Conservation (phyloP, 352 stramenopile species). For the Globisporangium cylindrosporum region DNA sequence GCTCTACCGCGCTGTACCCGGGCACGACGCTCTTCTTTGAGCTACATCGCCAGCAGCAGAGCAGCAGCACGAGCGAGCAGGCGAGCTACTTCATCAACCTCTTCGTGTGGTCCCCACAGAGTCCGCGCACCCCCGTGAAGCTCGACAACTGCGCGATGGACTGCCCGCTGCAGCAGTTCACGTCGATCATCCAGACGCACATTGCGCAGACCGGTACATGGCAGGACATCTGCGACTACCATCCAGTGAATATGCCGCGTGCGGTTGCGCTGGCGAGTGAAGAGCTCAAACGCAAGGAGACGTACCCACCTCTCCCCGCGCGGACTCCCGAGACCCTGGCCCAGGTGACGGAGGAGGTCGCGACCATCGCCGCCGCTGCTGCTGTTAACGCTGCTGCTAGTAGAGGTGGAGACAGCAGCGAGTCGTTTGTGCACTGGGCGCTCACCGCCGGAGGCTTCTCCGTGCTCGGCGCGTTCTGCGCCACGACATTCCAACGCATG, state of each 20-base stretch:
- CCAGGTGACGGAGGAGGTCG: background rate
- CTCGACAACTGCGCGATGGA: conserved; percentile 56
- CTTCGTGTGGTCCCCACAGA: conserved; percentile 72
- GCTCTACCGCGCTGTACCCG: conserved; percentile 60
- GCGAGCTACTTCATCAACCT: conserved; percentile 51
- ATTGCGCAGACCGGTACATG: conserved; percentile 59
- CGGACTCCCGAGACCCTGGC: background rate
- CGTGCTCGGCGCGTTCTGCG: conserved; percentile 13
- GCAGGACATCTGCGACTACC: conserved; percentile 73
- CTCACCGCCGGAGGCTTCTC: conserved; percentile 15
- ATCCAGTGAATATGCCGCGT: conserved; percentile 36
- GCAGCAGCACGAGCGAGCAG: background rate
- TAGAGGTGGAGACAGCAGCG: background rate
- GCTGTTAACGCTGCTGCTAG: background rate
- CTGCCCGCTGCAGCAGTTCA: conserved; percentile 59
- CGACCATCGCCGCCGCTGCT: background rate
- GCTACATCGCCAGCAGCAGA: conserved; percentile 36
- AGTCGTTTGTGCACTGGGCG: conserved; percentile 3
- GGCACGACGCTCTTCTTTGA: conserved; percentile 78
- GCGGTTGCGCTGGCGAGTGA: background rate
- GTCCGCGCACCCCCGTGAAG: conserved; percentile 43
- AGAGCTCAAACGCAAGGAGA: background rate
- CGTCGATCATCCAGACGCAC: conserved; percentile 49
- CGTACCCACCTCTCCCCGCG: background rate
- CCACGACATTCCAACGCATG: conserved; percentile 19